A percentile compares a stretch with the other conserved stretches of the same genome.
These are phyloP conservation scores for Millerozyma acaciae DNA, from an alignment of 805 yeast species.

Conservation along the genomic window DNA sequence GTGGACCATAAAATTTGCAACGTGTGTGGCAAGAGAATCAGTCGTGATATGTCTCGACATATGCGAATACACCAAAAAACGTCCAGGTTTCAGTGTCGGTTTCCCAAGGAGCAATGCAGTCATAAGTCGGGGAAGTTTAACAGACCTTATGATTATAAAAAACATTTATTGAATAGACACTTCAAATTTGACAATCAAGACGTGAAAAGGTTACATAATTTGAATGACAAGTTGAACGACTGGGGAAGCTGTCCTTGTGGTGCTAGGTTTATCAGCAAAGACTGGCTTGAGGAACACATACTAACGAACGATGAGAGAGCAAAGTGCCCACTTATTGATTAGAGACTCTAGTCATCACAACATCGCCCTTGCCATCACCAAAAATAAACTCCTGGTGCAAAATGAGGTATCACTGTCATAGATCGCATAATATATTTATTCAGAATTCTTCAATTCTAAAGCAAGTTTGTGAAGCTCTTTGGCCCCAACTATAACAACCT, in stretches of 20 bases:
- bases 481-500: slow-evolving; percentile 18
- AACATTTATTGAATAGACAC: slow-evolving; percentile 59
- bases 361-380: no score
- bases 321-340: slow-evolving; percentile 18
- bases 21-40: slow-evolving; percentile 50
- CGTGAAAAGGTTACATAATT: slow-evolving; percentile 43
- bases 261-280: slow-evolving; percentile 25
- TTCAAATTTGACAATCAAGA: slow-evolving; percentile 49
- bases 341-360: no score
- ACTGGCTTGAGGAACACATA: slow-evolving; percentile 37
- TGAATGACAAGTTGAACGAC: slow-evolving; percentile 49
- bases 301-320: slow-evolving; percentile 18
- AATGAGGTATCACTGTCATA: no score
- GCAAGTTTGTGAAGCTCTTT: slow-evolving; percentile 10
- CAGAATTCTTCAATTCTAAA: background rate
- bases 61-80: slow-evolving; percentile 57
- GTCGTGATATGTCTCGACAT: slow-evolving; percentile 61
- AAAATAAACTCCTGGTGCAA: no score
- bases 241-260: slow-evolving; percentile 51
- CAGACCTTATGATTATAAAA: slow-evolving; percentile 65
- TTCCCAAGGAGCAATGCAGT: slow-evolving; percentile 50
- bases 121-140: slow-evolving; percentile 63
- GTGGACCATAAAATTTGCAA: slow-evolving; percentile 44
- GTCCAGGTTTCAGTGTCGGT: slow-evolving; percentile 55
- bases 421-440: no score